Base-by-base conservation (phyloP, 176 grass and related monocot species). In the Hordeum marinum region DNA sequence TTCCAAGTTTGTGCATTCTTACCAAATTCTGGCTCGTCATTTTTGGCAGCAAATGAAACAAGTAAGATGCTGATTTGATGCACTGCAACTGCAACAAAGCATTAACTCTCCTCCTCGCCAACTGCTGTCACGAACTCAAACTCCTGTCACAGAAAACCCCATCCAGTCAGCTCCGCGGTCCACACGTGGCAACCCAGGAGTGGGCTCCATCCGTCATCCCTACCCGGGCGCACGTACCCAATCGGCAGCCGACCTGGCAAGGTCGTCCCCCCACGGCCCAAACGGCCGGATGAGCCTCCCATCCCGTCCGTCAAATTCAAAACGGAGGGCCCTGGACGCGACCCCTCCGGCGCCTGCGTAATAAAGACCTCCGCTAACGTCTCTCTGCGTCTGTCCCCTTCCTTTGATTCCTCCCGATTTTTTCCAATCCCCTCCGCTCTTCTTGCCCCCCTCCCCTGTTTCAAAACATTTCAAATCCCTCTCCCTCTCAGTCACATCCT, bases 381-480 rank as follows among this genome's bases (percentile, higher is more conserved):
- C 80, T 87, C 80, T 80, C 89, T 52, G 80, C 48, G 0, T 21
- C 75, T 83, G 57, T 90, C 36, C 27, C 74, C 37, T 2, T 54
- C 37, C 54, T 36, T 58, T 3, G 34, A 75, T 52, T 24, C 25
- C 39, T 46, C 11, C 45, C 63, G 9, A 52, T 52, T 74, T 86
- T 86, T 87, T 60, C 80, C 58, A 59, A 87, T 68, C n/a, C 74
- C 32, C 72, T 72, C 83, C 71, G 5, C 39, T 29, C 64, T 54
- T 64, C n/a, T 78, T 62, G 65, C 65, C 79, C 64, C 64, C 76
- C 40, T 78, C 10, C 46, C 45, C 65, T 68, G 69, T 84, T 87
- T 90, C 89, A 90, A 90, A 90, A 68, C 80, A 84, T 76, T 90
- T 90, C 85, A n/a, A 90, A 87, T 35, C 70, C 39, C 72, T 34